Conservation (phyloP, 768 basidiomycete species). For the Rhodocollybia butyracea region DNA sequence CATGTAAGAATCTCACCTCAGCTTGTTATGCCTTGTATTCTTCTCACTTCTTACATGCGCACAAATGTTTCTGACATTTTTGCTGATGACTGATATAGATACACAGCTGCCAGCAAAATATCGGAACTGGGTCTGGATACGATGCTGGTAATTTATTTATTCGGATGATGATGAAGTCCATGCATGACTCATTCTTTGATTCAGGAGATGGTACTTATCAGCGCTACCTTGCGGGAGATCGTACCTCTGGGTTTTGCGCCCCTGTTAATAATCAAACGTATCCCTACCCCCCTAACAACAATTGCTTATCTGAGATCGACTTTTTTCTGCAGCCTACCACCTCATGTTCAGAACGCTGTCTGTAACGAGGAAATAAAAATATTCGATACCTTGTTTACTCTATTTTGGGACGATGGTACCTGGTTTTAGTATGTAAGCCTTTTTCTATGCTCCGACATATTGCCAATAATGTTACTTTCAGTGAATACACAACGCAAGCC, state of each 20-base stretch:
- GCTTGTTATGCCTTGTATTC: too few relatives aligned
- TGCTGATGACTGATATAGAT: background rate
- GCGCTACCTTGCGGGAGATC: background rate
- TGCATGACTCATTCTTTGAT: background rate
- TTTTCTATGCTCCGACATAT: background rate
- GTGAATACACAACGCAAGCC: slow-evolving; percentile 18
- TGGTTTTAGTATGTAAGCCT: slow-evolving; percentile 14
- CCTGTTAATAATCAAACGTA: slow-evolving; percentile 19
- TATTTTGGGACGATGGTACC: slow-evolving; percentile 15
- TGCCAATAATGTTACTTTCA: slow-evolving; percentile 5
- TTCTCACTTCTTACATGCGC: too few relatives aligned
- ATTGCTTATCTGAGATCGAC: background rate
- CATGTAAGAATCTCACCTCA: too few relatives aligned
- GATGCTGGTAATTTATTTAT: slow-evolving; percentile 13
- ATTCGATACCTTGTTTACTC: slow-evolving; percentile 13
- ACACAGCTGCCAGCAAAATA: slow-evolving; percentile 19
- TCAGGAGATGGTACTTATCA: background rate
- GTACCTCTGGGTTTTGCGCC: slow-evolving; percentile 11
- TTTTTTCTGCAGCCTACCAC: slow-evolving; percentile 12
- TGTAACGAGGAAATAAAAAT: slow-evolving; percentile 20
- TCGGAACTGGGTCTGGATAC: slow-evolving; percentile 12
- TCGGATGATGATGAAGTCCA: background rate
- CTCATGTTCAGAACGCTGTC: slow-evolving; percentile 16
- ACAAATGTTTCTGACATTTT: too few relatives aligned
- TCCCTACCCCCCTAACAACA: too few relatives aligned